Evolutionary conservation across 169 alveolate species (phyloP).

Genomic region (Plasmodium vivax): DNA sequence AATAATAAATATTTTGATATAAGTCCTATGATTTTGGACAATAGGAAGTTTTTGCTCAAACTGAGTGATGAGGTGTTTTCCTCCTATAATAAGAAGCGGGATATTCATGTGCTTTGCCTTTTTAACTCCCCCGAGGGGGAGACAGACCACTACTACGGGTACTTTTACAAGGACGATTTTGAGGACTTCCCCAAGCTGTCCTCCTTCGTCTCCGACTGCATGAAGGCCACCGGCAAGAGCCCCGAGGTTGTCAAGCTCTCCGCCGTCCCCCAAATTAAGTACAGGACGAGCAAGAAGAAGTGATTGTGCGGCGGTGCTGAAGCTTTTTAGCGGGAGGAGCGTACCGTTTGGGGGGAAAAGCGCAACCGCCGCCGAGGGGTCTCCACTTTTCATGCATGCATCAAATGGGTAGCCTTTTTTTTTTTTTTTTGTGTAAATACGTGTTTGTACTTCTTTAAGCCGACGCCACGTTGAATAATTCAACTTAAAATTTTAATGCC

Average conservation of each 20-base stretch:
- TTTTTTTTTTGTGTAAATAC: background rate
- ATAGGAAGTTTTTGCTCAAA: slow-evolving; percentile 16
- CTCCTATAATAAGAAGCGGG: slow-evolving; percentile 32
- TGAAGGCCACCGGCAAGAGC: slow-evolving; percentile 31
- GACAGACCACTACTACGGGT: slow-evolving; percentile 17
- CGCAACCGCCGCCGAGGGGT: no score
- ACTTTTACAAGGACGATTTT: slow-evolving; percentile 64
- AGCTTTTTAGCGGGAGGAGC: no score
- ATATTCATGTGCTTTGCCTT: slow-evolving; percentile 68
- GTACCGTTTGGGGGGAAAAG: no score
- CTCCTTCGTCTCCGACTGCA: slow-evolving; percentile 23
- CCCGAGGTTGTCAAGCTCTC: slow-evolving; percentile 1
- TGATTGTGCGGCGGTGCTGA: no score
- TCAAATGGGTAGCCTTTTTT: background rate
- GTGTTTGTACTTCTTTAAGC: background rate
- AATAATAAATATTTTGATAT: slow-evolving; percentile 58
- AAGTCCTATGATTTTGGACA: slow-evolving; percentile 52
- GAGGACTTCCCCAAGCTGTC: slow-evolving; percentile 49
- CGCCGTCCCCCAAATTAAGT: slow-evolving; percentile 49
- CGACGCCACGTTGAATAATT: background rate
- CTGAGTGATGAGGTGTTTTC: slow-evolving; percentile 55
- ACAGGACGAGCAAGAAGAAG: slow-evolving; percentile 36
- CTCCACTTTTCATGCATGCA: background rate
- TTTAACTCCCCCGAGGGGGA: background rate
- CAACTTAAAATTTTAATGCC: background rate